Evolutionary conservation across 495 filamentous ascomycete species (phyloP), one percentile per base, ranked within the genome.

Genomic region (Penicillium riverlandense): DNA sequence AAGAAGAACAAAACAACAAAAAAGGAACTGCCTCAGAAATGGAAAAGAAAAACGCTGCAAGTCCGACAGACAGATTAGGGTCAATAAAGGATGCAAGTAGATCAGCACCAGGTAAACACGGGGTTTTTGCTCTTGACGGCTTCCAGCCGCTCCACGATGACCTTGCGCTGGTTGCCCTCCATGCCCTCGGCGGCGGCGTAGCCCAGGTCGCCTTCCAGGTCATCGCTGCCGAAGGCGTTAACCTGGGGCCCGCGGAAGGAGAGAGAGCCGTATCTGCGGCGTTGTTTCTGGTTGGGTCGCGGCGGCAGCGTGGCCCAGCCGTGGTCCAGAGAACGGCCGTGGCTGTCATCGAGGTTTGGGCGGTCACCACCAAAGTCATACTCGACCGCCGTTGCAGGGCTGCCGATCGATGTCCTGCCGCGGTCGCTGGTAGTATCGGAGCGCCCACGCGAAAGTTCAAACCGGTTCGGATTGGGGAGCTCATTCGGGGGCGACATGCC

Each of bases 91-190:
- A 50, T 48, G 45, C 46, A 43, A 50, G 29, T 38, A 27, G 38
- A 47, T 76, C 70, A 96, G 76, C 94, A 98, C 88, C 92, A 98
- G 33, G 86, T 95, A 66, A 98, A 98, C 11, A 98, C 88, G 11
- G 92, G 92, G 62, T 94, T 92, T 63, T 84, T 87, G 62, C 80
- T 85, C 72, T 96, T 97, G 29, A 98, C 91, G 38, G 89, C 84
- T 71, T 97, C 92, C 41, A 98, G 59, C 54, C 92, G 71, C 70
- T 98, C 92, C 33, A 97, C 91, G 72, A 97, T 97, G 34, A 98
- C 94, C 65, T 90, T 90, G 47, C 89, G 77, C 61, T 83, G 79
- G 43, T 86, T 84, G 2, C 87, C 85, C 60, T 96, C 89, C 84
- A 90, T 86, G n/a, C 83, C 94, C 60, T 86, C 85, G 1, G 90